Evolutionary conservation across 345 rosid genomes (phyloP).

Genomic region (Salix koriyanagi): DNA sequence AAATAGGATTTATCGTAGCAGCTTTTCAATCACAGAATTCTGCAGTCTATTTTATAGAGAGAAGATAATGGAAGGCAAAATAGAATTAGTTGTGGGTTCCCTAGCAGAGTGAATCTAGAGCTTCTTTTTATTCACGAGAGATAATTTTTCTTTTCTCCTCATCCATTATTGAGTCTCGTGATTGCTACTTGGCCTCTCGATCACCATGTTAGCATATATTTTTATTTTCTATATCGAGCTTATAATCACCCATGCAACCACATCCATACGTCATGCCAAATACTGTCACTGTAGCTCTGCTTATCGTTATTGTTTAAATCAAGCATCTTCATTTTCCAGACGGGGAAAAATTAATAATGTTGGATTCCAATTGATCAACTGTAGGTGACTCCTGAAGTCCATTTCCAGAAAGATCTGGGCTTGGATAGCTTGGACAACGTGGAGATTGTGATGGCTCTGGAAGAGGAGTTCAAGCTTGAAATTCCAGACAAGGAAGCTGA

Average conservation of each 20-base stretch:
- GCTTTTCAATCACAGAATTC: not conserved
- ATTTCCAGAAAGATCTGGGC: slow-evolving; percentile 86
- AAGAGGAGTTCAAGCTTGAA: slow-evolving; percentile 95
- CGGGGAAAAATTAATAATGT: not conserved
- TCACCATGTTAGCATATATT: not conserved
- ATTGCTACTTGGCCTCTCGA: not conserved
- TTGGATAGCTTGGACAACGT: slow-evolving; percentile 90
- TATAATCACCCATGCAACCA: not conserved
- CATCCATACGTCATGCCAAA: not conserved
- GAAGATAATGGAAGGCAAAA: not conserved
- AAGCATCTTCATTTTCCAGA: not conserved
- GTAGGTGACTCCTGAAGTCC: slow-evolving; percentile 73
- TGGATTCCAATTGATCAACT: slow-evolving; percentile 2
- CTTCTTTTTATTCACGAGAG: not conserved
- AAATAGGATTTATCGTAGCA: not conserved
- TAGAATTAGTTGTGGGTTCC: not conserved
- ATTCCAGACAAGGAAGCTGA: slow-evolving; percentile 96
- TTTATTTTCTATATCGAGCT: not conserved
- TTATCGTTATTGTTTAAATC: not conserved
- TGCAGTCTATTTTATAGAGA: not conserved
- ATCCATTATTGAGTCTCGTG: not conserved
- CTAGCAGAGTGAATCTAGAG: not conserved
- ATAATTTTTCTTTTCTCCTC: not conserved
- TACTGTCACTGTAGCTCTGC: not conserved
- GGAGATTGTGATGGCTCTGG: slow-evolving; percentile 93